A percentile compares a stretch with the other conserved stretches of the same genome.
phyloP scores from a whole-genome alignment of 169 alveolate species.

The Plasmodium cynomolgi region DNA sequence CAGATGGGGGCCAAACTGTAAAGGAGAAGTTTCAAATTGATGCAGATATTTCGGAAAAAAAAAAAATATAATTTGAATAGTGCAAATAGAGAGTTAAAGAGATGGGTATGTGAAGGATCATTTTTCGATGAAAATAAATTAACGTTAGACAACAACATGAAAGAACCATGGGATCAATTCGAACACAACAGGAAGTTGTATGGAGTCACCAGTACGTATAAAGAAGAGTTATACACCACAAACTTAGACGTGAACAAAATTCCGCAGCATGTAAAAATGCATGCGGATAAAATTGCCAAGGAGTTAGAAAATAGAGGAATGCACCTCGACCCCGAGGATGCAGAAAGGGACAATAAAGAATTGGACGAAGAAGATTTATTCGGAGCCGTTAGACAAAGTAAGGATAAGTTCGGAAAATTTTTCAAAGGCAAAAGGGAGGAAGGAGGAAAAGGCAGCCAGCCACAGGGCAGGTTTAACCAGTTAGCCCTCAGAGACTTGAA shows the following conservation, averaged over 20 bases:
- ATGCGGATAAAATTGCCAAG: constrained; percentile 80
- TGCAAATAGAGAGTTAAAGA: constrained; percentile 69
- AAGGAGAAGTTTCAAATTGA: constrained; percentile 51
- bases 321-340: constrained; percentile 78
- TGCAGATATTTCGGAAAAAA: constrained; percentile 62
- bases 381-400: constrained; percentile 63
- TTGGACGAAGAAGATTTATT: constrained; percentile 81
- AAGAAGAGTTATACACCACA: constrained; percentile 85
- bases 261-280: constrained; percentile 80
- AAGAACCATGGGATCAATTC: constrained; percentile 75
- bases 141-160: constrained; percentile 38
- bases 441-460: constrained; percentile 8
- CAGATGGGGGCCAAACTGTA: constrained; percentile 25
- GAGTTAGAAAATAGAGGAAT: constrained; percentile 78
- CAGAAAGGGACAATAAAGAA: constrained; percentile 76
- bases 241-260: constrained; percentile 78
- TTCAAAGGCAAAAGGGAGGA: constrained; percentile 57
- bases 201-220: constrained; percentile 75
- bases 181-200: constrained; percentile 70
- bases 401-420: constrained; percentile 25
- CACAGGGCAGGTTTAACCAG: constrained; percentile 28
- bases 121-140: constrained; percentile 23
- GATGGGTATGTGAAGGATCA: constrained; percentile 63
- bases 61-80: constrained; percentile 29
- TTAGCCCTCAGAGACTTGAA: constrained; percentile 43